These are phyloP conservation scores for Aphanoascus verrucosus DNA, from an alignment of 2,329 filamentous ascomycete genomes.

Conservation along the genomic window DNA sequence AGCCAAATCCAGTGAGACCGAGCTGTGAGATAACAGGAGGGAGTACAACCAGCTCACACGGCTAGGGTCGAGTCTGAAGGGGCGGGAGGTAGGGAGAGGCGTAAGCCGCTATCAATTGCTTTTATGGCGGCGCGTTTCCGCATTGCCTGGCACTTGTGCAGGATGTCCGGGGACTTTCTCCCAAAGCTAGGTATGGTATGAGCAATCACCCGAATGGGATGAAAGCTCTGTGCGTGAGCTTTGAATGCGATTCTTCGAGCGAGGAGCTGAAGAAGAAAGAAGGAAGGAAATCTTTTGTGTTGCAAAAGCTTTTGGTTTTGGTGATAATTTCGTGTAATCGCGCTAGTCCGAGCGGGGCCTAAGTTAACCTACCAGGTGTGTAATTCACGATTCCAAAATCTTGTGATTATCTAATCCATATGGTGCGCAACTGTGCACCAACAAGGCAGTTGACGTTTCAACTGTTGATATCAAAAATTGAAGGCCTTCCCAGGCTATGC, in stretches of 20 bases:
- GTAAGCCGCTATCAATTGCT: constrained; percentile 79
- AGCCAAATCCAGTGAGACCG: constrained; percentile 6
- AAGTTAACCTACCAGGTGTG: too few species aligned
- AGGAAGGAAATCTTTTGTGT: constrained; percentile 10
- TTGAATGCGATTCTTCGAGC: constrained; percentile 99
- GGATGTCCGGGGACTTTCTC: constrained; percentile 99
- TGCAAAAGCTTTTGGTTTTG: background rate
- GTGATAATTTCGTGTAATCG: too few species aligned
- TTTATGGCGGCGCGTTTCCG: constrained; percentile 99
- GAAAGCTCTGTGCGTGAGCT: constrained; percentile 67
- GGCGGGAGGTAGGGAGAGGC: constrained; percentile 48
- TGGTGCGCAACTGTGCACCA: too few species aligned
- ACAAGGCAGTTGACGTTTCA: too few species aligned
- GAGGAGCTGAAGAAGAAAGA: constrained; percentile 59
- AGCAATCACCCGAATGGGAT: constrained; percentile 26
- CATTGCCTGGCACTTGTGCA: constrained; percentile 48
- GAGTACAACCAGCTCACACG: constrained; percentile 40
- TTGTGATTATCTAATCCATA: too few species aligned
- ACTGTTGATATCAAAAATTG: too few species aligned
- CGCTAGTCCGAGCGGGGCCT: too few species aligned
- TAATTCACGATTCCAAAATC: too few species aligned
- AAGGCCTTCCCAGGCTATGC: too few species aligned
- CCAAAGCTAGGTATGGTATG: constrained; percentile 60
- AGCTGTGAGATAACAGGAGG: constrained; percentile 23
- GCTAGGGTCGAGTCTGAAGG: constrained; percentile 38